phyloP scores from a whole-genome alignment of 2,329 filamentous ascomycete species.

The Hirsutella rhossiliensis region DNA sequence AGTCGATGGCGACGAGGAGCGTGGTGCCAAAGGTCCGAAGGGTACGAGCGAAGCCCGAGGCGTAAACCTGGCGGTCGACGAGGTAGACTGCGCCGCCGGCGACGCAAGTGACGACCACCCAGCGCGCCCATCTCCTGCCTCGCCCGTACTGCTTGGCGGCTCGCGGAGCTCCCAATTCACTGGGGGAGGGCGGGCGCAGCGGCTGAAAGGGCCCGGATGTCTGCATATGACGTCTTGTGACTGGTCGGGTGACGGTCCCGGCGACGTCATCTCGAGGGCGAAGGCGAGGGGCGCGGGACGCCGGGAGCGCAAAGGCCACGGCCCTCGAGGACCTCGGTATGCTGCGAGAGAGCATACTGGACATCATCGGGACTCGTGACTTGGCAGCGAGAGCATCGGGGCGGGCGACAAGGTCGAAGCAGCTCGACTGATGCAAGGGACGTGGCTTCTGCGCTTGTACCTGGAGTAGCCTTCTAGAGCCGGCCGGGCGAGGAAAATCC shows the following conservation, averaged over 20 bases:
- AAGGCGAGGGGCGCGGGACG: background rate
- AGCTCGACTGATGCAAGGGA: no score
- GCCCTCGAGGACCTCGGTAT: conserved; percentile 12
- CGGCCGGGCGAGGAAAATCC: no score
- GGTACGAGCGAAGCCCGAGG: conserved; percentile 66
- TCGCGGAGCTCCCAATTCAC: conserved; percentile 60
- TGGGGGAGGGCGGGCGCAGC: conserved; percentile 65
- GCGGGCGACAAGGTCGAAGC: background rate
- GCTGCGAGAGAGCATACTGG: conserved; percentile 17
- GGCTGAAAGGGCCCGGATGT: conserved; percentile 42
- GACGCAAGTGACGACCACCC: conserved; percentile 50
- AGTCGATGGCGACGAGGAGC: conserved; percentile 74
- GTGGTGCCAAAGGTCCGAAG: conserved; percentile 72
- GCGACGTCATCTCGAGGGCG: conserved; percentile 3
- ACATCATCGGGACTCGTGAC: conserved; percentile 5
- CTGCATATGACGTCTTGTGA: conserved; percentile 14
- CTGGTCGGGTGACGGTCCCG: background rate
- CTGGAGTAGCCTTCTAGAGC: no score
- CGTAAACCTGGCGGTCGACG: conserved; percentile 64
- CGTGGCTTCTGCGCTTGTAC: no score
- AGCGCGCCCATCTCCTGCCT: conserved; percentile 64
- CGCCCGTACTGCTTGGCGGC: conserved; percentile 60
- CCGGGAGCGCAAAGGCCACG: conserved; percentile 2
- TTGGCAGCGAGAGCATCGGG: conserved; percentile 5
- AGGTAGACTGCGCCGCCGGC: conserved; percentile 51